A percentile compares a stretch with the other conserved stretches of the same genome.
Conservation (phyloP, 208 protist genomes). For the Trypanosomatidae sp. region DNA sequence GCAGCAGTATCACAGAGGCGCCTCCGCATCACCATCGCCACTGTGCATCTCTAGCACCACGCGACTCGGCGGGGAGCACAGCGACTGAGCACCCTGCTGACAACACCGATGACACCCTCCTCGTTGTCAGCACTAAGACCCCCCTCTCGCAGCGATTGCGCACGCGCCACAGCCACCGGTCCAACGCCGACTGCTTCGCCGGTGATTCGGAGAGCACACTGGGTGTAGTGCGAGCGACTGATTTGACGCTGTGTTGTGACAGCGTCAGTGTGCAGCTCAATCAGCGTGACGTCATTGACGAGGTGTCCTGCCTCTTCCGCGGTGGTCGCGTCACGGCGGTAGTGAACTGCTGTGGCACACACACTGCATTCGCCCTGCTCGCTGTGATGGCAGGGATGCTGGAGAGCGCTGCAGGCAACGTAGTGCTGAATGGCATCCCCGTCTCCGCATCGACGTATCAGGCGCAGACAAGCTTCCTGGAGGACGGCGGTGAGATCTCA, state of each 20-base stretch:
- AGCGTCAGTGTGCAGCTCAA: constrained; percentile 32
- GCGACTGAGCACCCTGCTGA: background rate
- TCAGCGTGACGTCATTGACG: constrained; percentile 33
- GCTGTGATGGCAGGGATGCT: constrained; percentile 38
- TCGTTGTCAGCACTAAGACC: background rate
- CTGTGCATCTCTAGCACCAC: background rate
- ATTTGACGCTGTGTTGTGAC: constrained; percentile 43
- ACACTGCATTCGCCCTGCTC: constrained; percentile 44
- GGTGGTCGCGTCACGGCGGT: constrained; percentile 61
- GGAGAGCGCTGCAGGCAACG: constrained; percentile 32
- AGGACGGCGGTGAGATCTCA: background rate
- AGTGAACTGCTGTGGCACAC: constrained; percentile 56
- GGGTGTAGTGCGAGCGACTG: background rate
- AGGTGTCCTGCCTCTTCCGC: constrained; percentile 41
- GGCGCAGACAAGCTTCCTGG: constrained; percentile 30
- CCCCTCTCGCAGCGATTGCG: constrained; percentile 2
- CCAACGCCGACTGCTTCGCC: background rate
- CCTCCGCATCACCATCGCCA: background rate
- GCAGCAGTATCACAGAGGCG: background rate
- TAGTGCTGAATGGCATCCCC: constrained; percentile 59
- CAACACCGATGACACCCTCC: background rate
- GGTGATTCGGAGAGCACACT: background rate
- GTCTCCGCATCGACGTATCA: constrained; percentile 48
- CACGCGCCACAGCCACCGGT: constrained; percentile 4
- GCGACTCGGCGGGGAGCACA: background rate